Percentiles rank a stretch among this genome's conserved stretches.
Conservation (phyloP, 108 stramenopile genomes). For the Licmophora abbreviata region DNA sequence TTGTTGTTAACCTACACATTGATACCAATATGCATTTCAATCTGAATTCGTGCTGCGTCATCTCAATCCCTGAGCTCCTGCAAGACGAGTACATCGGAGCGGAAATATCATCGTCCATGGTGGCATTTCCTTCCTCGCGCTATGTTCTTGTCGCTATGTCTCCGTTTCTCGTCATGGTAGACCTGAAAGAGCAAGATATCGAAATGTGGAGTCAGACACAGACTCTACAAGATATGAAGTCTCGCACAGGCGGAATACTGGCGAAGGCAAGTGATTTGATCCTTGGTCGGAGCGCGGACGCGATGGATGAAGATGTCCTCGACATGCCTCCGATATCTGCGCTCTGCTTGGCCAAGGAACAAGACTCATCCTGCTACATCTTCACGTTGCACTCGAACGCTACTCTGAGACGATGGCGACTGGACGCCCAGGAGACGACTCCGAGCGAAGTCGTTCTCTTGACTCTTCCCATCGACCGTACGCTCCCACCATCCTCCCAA, state of each 20-base stretch:
- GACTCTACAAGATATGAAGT: conserved; percentile 21
- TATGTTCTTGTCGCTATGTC: conserved; percentile 19
- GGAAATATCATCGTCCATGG: conserved; percentile 26
- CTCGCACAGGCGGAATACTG: conserved; percentile 14
- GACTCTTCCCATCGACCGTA: not conserved
- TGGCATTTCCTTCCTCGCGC: conserved; percentile 15
- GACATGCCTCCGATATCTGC: conserved; percentile 38
- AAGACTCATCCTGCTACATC: conserved; percentile 7
- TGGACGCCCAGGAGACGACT: conserved; percentile 8
- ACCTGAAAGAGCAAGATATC: conserved; percentile 10
- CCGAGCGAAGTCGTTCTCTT: conserved; percentile 16
- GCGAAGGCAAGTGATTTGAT: conserved; percentile 13
- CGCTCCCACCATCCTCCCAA: conserved; percentile 10
- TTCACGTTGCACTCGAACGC: conserved; percentile 36
- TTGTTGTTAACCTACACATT: not conserved
- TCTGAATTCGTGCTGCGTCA: not conserved
- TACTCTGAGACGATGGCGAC: conserved; percentile 26
- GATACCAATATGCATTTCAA: not conserved
- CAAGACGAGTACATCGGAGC: conserved; percentile 11
- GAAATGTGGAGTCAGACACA: conserved; percentile 28
- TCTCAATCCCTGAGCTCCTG: conserved; percentile 5
- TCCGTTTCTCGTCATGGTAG: conserved; percentile 24
- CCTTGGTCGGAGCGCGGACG: conserved; percentile 16
- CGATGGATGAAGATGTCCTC: conserved; percentile 13
- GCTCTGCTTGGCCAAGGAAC: conserved; percentile 16